Base-by-base conservation (phyloP, 495 filamentous ascomycete genomes). In the Staphylotrichum tortipilum region DNA sequence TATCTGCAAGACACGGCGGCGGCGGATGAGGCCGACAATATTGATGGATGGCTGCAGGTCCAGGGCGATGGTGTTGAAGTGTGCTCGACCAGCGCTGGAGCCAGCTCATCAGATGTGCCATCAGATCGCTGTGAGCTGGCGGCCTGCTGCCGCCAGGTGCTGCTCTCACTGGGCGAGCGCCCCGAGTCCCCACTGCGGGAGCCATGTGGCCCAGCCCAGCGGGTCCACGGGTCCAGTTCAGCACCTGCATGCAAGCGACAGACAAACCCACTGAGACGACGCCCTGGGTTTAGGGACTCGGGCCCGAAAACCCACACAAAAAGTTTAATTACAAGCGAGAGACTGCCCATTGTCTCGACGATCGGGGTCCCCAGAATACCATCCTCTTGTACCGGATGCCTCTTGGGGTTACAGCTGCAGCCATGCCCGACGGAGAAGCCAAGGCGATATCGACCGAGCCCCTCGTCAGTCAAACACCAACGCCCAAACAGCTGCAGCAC, bases 371-470 rank as follows among this genome's bases (percentile, higher is more conserved):
- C n/a, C n/a, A n/a, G n/a, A n/a, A n/a, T n/a, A n/a, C n/a, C n/a
- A n/a, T 12, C 3, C n/a, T 23, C 21, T 19, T 12, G 12, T n/a
- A 24, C 34, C 7, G 28, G 21, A 15, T 18, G 29, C 10, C 15
- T 2, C n/a, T n/a, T n/a, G n/a, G n/a, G n/a, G n/a, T n/a, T n/a
- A n/a, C n/a, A 22, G 31, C 44, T 15, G 8, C 19, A 39, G 19
- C 11, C 17, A 63, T 59, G 53, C 15, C 50, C 17, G 43, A 33
- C 34, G 43, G 22, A 8, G 47, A 44, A 45, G 36, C 64, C 31
- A 60, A 57, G 23, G 54, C 56, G 4, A 46, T 65, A 21, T 58
- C 58, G 6, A 62, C 58, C 14, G 50, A 64, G 56, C 59, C 61
- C 24, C 61, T 66, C 30, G 67, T 69, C 55, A 56, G 63, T 60